Conservation (phyloP, 495 filamentous ascomycete genomes). For the Chaetomium cochliodes region DNA sequence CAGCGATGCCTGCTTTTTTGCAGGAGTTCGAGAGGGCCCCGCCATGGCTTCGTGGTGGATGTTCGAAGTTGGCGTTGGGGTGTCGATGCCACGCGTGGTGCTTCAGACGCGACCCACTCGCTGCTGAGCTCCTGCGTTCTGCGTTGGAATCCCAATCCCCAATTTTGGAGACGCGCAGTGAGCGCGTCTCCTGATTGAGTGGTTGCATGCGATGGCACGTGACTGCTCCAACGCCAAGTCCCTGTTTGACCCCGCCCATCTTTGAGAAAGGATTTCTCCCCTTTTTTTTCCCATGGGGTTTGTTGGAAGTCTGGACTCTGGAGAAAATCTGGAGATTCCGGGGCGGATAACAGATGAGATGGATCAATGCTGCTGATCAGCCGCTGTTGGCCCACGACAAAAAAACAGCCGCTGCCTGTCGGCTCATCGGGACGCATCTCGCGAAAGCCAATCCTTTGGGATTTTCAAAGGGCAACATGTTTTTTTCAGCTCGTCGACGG, state of each 20-base stretch:
- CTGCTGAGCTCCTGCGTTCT: not conserved
- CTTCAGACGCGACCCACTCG: not conserved
- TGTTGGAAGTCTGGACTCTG: not conserved
- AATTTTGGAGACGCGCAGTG: slow-evolving; percentile 14
- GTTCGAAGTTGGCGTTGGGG: not conserved
- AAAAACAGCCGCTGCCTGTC: not conserved
- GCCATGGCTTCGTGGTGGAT: slow-evolving; percentile 35
- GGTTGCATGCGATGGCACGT: slow-evolving; percentile 21
- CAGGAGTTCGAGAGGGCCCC: slow-evolving; percentile 35
- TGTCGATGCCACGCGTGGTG: slow-evolving; percentile 30
- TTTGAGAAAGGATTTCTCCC: not conserved
- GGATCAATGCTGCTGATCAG: not conserved
- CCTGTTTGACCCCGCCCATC: not conserved
- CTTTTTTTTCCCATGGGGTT: slow-evolving; percentile 10
- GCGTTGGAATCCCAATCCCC: not conserved
- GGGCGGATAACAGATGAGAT: not conserved
- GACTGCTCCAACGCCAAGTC: not conserved
- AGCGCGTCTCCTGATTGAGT: slow-evolving; percentile 17
- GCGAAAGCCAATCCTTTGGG: slow-evolving; percentile 7
- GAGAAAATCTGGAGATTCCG: not conserved
- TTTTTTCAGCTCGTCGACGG: not conserved
- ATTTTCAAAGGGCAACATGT: not conserved
- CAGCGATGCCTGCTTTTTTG: slow-evolving; percentile 75
- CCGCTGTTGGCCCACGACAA: not conserved
- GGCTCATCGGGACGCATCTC: slow-evolving; percentile 14